Evolutionary conservation across 495 filamentous ascomycete genomes (phyloP).

Genomic region (Penicillium antarcticum): DNA sequence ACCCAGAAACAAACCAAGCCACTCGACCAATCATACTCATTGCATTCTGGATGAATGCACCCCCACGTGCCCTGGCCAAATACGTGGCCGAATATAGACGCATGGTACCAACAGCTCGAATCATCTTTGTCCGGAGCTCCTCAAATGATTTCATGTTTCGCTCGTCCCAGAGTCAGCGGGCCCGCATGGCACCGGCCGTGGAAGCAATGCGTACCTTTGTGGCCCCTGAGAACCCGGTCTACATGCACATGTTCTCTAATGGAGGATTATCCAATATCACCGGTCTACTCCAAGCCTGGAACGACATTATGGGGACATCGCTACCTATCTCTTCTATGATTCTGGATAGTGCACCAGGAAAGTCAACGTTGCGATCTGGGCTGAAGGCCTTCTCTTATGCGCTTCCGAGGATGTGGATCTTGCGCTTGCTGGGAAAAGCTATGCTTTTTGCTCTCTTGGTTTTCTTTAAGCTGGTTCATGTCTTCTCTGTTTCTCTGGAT

Average conservation of each 20-base stretch:
- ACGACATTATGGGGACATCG: conserved; percentile 24
- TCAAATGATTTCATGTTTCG: conserved; percentile 36
- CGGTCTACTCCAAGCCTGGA: conserved; percentile 33
- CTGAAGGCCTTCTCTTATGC: conserved; percentile 36
- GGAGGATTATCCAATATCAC: conserved; percentile 33
- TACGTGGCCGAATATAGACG: conserved; percentile 36
- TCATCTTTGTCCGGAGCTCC: conserved; percentile 36
- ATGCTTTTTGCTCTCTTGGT: conserved; percentile 23
- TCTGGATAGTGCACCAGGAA: conserved; percentile 43
- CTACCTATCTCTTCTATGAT: conserved; percentile 35
- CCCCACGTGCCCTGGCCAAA: conserved; percentile 34
- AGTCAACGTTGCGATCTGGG: conserved; percentile 19
- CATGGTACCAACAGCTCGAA: conserved; percentile 34
- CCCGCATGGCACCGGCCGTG: conserved; percentile 37
- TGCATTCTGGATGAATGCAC: conserved; percentile 46
- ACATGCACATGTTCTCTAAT: conserved; percentile 45
- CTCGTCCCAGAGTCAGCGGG: conserved; percentile 19
- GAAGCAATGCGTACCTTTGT: conserved; percentile 25
- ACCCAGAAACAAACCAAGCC: conserved; percentile 13
- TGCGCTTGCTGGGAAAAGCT: conserved; percentile 26
- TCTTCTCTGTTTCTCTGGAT: conserved; percentile 17
- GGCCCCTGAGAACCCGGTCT: conserved; percentile 24
- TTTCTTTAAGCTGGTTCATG: conserved; percentile 10
- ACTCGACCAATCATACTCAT: conserved; percentile 28
- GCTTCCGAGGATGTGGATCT: conserved; percentile 31